Evolutionary conservation across 1,284 basidiomycete genomes (phyloP).

Genomic region (Apiotrichum gracile): DNA sequence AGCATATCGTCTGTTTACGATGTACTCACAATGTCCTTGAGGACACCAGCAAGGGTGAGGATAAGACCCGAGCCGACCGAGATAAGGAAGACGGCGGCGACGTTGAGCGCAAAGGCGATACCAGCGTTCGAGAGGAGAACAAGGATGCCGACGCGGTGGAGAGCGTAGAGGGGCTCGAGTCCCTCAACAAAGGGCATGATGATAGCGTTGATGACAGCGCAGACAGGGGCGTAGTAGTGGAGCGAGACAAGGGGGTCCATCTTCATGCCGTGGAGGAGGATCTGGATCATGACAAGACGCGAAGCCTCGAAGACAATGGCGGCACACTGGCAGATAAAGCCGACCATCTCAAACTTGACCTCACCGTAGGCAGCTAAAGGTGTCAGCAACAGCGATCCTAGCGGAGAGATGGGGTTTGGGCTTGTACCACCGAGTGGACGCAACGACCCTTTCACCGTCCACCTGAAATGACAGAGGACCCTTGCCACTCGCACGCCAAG

Average conservation of each 20-base stretch:
- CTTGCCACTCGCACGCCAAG: not conserved
- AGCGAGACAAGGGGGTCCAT: conserved; percentile 95
- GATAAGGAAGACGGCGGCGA: conserved; percentile 91
- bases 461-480: too few species aligned
- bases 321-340: conserved; percentile 76
- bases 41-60: conserved; percentile 88
- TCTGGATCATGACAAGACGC: conserved; percentile 92
- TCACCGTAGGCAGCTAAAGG: conserved; percentile 22
- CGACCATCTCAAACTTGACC: conserved; percentile 51
- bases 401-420: too few species aligned
- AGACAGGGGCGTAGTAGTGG: conserved; percentile 95
- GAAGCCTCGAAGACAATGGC: conserved; percentile 58
- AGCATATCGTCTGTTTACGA: conserved; percentile 47
- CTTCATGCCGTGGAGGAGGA: conserved; percentile 89
- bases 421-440: too few species aligned
- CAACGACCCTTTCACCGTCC: too few species aligned
- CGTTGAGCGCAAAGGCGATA: conserved; percentile 79
- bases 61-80: conserved; percentile 80
- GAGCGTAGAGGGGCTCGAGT: conserved; percentile 73
- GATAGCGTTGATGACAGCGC: conserved; percentile 78
- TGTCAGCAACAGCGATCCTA: too few species aligned
- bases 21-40: conserved; percentile 60
- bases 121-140: conserved; percentile 77
- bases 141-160: conserved; percentile 65
- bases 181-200: conserved; percentile 87